Evolutionary conservation across 2,329 filamentous ascomycete species (phyloP).

Genomic region (Emmonsiellopsis sp.): DNA sequence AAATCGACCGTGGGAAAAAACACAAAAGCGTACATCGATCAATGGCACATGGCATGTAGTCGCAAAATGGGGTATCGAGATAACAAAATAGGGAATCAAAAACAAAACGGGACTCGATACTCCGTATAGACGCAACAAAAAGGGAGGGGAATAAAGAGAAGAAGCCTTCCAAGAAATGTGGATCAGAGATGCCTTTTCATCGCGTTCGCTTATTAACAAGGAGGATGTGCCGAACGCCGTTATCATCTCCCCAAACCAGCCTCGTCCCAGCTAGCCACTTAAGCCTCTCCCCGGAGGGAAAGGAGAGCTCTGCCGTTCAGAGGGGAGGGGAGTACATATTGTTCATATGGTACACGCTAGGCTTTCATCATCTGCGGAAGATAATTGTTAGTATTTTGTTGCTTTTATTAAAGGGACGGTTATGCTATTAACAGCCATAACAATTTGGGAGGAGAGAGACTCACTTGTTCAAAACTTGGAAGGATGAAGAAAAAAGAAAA

Average conservation of each 20-base stretch:
- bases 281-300: slow-evolving; percentile 57
- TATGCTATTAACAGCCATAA: not conserved
- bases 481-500: slow-evolving; percentile 67
- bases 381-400: slow-evolving; percentile 28
- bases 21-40: no score
- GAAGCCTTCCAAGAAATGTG: slow-evolving; percentile 47
- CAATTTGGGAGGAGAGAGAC: slow-evolving; percentile 31
- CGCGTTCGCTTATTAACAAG: slow-evolving; percentile 98
- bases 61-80: no score
- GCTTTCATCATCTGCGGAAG: slow-evolving; percentile 92
- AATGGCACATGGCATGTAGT: no score
- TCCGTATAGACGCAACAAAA: not conserved
- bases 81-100: not conserved
- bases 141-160: not conserved
- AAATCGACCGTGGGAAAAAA: no score
- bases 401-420: slow-evolving; percentile 1
- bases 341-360: slow-evolving; percentile 89
- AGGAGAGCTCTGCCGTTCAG: slow-evolving; percentile 71
- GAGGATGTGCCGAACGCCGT: slow-evolving; percentile 98
- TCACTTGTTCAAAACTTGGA: slow-evolving; percentile 98
- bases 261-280: slow-evolving; percentile 70
- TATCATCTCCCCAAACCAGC: slow-evolving; percentile 69
- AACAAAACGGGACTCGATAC: not conserved
- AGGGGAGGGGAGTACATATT: slow-evolving; percentile 51
- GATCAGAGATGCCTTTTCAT: slow-evolving; percentile 90